phyloP scores from a whole-genome alignment of 768 basidiomycete genomes.

The Dacryopinax spathularia region DNA sequence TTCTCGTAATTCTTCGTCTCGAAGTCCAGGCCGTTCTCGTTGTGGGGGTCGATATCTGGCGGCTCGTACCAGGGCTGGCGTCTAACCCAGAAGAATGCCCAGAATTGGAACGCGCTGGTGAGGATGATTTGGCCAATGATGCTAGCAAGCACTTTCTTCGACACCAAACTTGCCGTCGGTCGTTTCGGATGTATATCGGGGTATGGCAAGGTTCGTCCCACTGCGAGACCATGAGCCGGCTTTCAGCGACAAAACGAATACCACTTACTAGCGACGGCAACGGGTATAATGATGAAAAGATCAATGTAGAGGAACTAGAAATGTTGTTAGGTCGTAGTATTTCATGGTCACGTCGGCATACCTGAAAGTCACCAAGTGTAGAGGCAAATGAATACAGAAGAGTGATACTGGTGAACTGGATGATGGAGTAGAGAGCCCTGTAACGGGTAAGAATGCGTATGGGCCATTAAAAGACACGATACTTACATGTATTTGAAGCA shows the following conservation, averaged over 20 bases:
- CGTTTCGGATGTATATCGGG: constrained; percentile 74
- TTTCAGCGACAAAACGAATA: constrained; percentile 6
- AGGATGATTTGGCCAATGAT: constrained; percentile 86
- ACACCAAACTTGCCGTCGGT: constrained; percentile 90
- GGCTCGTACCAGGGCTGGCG: constrained; percentile 71
- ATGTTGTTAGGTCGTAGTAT: constrained; percentile 1
- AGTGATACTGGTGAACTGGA: constrained; percentile 97
- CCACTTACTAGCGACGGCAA: constrained; percentile 83
- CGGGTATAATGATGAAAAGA: constrained; percentile 91
- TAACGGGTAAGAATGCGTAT: constrained; percentile 8
- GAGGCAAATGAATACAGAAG: constrained; percentile 92
- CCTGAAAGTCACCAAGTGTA: constrained; percentile 92
- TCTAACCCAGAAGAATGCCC: constrained; percentile 83
- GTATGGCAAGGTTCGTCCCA: constrained; percentile 90
- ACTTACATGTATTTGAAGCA: constrained; percentile 99
- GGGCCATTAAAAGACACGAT: neutral
- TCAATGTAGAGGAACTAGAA: constrained; percentile 89
- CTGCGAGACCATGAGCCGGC: constrained; percentile 28
- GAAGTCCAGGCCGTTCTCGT: constrained; percentile 50
- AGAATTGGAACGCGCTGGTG: constrained; percentile 66
- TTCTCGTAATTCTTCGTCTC: constrained; percentile 85
- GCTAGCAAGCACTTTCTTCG: constrained; percentile 84
- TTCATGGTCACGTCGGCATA: constrained; percentile 21
- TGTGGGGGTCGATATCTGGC: constrained; percentile 28
- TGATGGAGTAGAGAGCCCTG: constrained; percentile 96